Conservation (phyloP, 2,329 filamentous ascomycete species). For the Dactylellina drechsleri region DNA sequence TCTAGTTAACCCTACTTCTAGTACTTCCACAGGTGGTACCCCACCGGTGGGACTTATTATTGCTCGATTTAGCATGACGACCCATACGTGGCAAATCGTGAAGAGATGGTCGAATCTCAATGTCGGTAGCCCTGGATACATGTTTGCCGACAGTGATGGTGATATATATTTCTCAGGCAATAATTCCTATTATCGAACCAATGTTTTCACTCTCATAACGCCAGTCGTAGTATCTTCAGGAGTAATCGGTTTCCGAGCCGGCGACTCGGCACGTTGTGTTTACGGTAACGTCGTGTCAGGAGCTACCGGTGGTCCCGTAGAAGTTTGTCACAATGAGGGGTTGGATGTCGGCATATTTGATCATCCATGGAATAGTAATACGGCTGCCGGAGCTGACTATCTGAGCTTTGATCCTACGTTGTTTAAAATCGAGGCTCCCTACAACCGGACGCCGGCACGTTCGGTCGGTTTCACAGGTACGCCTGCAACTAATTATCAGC, state of each 20-base stretch:
- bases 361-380: background rate
- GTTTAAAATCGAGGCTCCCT: background rate
- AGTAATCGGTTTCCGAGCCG: background rate
- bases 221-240: background rate
- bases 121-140: background rate
- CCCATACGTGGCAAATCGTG: background rate
- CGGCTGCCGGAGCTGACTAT: background rate
- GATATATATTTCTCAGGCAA: background rate
- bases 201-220: background rate
- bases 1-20: background rate
- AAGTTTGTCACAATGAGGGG: background rate
- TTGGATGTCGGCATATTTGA: background rate
- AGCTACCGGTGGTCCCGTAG: background rate
- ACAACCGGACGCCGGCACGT: background rate
- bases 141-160: slow-evolving; percentile 7
- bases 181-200: background rate
- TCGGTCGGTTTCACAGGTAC: background rate
- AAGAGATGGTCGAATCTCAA: background rate
- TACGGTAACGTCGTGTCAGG: background rate
- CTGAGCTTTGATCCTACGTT: background rate
- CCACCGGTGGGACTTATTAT: background rate
- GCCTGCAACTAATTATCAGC: background rate
- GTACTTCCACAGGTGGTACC: background rate
- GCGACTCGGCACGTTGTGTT: slow-evolving; percentile 6
- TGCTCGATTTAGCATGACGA: background rate